phyloP scores from a whole-genome alignment of 1,284 basidiomycete genomes.

The Melampsora occidentalis region DNA sequence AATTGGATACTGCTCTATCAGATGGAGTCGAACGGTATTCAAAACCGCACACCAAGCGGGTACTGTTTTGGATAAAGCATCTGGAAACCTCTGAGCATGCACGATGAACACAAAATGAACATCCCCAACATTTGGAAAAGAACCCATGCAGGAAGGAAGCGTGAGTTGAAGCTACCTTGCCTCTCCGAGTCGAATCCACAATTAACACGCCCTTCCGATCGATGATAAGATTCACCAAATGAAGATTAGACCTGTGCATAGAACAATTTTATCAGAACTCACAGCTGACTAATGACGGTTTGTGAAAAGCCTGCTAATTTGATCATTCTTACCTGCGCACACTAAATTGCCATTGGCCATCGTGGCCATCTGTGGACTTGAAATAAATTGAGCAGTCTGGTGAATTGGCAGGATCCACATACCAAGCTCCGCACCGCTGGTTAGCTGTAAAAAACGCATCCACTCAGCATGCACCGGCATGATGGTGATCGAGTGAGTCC shows the following conservation, averaged over 20 bases:
- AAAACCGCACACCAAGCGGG: slow-evolving; percentile 94
- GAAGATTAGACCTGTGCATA: slow-evolving; percentile 69
- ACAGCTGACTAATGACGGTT: neutral
- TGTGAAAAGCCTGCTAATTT: neutral
- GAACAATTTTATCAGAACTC: slow-evolving; percentile 39
- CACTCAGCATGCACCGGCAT: slow-evolving; percentile 32
- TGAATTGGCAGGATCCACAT: slow-evolving; percentile 64
- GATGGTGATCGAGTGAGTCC: neutral
- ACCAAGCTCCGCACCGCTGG: slow-evolving; percentile 91
- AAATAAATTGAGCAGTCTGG: slow-evolving; percentile 68
- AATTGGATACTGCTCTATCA: slow-evolving; percentile 54
- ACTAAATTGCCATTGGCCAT: slow-evolving; percentile 56
- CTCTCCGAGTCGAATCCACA: slow-evolving; percentile 87
- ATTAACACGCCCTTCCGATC: slow-evolving; percentile 70
- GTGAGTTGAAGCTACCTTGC: slow-evolving; percentile 61
- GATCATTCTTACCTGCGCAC: neutral
- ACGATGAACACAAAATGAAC: neutral
- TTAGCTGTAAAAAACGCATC: slow-evolving; percentile 65
- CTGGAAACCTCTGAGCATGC: slow-evolving; percentile 69
- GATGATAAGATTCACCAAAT: slow-evolving; percentile 66
- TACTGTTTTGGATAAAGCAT: slow-evolving; percentile 88
- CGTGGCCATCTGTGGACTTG: slow-evolving; percentile 96
- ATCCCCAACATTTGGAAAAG: slow-evolving; percentile 4
- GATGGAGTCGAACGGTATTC: slow-evolving; percentile 63
- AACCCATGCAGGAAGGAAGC: neutral